Evolutionary conservation across 768 basidiomycete genomes (phyloP).

Genomic region (Mycena polygramma): DNA sequence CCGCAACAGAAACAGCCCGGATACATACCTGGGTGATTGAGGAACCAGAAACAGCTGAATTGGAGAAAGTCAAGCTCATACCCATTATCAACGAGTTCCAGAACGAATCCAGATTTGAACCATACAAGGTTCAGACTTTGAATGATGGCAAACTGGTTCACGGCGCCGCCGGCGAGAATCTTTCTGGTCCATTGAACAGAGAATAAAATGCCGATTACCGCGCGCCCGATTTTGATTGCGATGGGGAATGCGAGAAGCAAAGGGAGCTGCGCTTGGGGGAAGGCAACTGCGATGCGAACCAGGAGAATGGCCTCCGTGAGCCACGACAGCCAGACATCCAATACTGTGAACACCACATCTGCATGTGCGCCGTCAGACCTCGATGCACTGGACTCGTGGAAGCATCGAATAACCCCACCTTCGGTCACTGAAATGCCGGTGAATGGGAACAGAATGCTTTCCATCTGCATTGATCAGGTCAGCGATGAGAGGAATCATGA

Average conservation of each 20-base stretch:
- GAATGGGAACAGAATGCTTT: no score
- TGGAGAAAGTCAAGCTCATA: neutral
- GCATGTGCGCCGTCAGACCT: neutral
- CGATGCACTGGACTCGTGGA: neutral
- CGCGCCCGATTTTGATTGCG: conserved; percentile 2
- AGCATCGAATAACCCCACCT: neutral
- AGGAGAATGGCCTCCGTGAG: conserved; percentile 9
- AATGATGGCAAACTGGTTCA: conserved; percentile 1
- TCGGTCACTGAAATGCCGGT: no score
- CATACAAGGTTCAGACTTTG: no score
- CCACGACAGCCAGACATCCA: conserved; percentile 17
- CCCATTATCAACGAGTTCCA: conserved; percentile 21
- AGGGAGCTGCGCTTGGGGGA: conserved; percentile 3
- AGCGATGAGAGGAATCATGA: neutral
- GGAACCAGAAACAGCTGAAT: neutral
- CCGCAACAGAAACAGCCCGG: conserved; percentile 18
- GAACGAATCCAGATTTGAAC: neutral
- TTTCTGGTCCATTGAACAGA: conserved; percentile 2
- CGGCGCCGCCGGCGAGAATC: conserved; percentile 2
- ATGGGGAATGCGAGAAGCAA: conserved; percentile 11
- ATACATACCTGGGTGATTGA: conserved; percentile 5
- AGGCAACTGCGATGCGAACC: conserved; percentile 11
- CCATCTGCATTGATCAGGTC: no score
- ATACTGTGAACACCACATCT: neutral
- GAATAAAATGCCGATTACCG: conserved; percentile 10